Evolutionary conservation across 164 flowering plant genomes (phyloP).

Genomic region (Stephania japonica): DNA sequence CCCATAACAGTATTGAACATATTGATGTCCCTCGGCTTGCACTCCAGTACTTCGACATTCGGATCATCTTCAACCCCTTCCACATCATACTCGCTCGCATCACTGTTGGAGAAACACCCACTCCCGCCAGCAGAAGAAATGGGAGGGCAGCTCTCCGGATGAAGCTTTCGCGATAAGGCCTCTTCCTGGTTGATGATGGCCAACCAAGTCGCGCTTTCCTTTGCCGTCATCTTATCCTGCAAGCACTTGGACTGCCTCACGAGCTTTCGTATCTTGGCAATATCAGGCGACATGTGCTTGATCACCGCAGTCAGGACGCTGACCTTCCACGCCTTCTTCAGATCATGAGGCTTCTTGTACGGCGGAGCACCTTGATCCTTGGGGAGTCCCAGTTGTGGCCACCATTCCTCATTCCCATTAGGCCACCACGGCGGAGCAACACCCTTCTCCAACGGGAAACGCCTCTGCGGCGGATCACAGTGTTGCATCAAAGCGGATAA

Average conservation of each 20-base stretch:
- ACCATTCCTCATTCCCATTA: slow-evolving; percentile 61
- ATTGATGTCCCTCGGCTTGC: slow-evolving; percentile 28
- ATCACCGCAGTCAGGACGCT: slow-evolving; percentile 65
- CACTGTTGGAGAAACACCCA: slow-evolving; percentile 23
- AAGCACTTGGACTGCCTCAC: slow-evolving; percentile 70
- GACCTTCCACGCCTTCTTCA: slow-evolving; percentile 74
- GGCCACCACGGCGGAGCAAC: slow-evolving; percentile 86
- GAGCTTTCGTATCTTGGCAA: slow-evolving; percentile 57
- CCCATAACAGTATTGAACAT: slow-evolving; percentile 26
- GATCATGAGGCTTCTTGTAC: slow-evolving; percentile 73
- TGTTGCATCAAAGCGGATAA: slow-evolving; percentile 73
- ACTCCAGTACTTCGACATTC: slow-evolving; percentile 22
- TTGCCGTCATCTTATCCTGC: slow-evolving; percentile 73
- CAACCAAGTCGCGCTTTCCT: slow-evolving; percentile 64
- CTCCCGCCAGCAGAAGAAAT: slow-evolving; percentile 24
- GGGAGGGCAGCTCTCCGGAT: slow-evolving; percentile 46
- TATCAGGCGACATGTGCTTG: slow-evolving; percentile 65
- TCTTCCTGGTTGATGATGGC: slow-evolving; percentile 60
- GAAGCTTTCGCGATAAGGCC: slow-evolving; percentile 31
- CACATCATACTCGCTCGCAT: slow-evolving; percentile 38
- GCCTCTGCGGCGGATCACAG: slow-evolving; percentile 75
- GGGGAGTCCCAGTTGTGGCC: slow-evolving; percentile 49
- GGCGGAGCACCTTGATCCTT: slow-evolving; percentile 60
- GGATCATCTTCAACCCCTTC: slow-evolving; percentile 38
- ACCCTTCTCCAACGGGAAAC: slow-evolving; percentile 64